Base-by-base conservation (phyloP, 176 grass and related monocot genomes). In the Guadua angustifolia region DNA sequence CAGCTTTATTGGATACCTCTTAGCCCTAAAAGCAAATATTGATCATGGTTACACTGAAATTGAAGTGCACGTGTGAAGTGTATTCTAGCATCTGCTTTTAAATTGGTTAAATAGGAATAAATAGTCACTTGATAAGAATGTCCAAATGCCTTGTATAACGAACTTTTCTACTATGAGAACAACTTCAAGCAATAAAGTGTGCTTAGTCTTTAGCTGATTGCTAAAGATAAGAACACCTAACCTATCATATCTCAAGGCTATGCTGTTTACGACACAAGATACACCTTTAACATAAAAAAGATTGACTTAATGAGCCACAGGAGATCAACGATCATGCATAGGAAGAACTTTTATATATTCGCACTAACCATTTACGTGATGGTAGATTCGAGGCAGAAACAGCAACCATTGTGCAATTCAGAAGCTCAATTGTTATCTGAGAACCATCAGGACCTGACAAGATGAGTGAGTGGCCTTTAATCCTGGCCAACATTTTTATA, bases 1-100 rank as follows among this genome's bases (percentile, higher is more conserved):
- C 83, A 99, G 56, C 85, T 88, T 99, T 79, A 99, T 95, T 15
- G 96, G 96, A 83, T 89, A 95, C 79, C 88, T 99, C 86, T 95
- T 98, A 75, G 89, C 89, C 96, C 96, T 98, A 64, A 83, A 50
- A 87, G 29, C 76, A 67, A 22, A 66, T 58, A 87, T 62, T n/a
- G 83, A 8, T 43, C 78, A 86, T 33, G 58, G 80, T 83, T 90
- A 82, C 25, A 80, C 33, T 36, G 4, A 79, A 79, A 79, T 7
- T 71, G 13, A 52, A 79, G 66, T 21, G 66, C 39, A 77, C 0
- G 51, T 74, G 61, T 24, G 12, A 46, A 82, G 49, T 65, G 29
- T 29, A 39, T 19, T 6, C 38, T 42, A 69, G 15, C 8, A 74
- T 29, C 69, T n/a, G 29, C 29, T 29, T 29, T 29, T 72, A 64